Evolutionary conservation across 176 grass and related monocot species (phyloP).

Genomic region (Lolium multiflorum): DNA sequence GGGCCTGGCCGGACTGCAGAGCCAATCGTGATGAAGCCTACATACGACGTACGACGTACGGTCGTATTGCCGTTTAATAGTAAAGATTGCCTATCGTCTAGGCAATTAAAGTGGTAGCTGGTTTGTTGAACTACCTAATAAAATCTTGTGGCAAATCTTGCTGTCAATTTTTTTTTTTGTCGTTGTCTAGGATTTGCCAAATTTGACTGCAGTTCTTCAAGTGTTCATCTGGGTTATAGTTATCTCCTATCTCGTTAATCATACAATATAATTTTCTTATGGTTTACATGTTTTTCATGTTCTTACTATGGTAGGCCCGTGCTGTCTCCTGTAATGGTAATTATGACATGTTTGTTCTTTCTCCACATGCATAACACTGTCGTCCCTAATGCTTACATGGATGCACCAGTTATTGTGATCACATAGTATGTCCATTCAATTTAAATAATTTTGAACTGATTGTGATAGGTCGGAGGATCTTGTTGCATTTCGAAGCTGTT

Average conservation of each 20-base stretch:
- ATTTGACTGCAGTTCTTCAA: neutral
- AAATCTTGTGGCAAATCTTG: neutral
- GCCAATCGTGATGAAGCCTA: no score
- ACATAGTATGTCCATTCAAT: neutral
- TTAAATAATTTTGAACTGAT: slow-evolving; percentile 18
- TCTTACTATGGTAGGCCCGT: neutral
- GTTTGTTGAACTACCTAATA: no score
- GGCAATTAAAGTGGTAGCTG: no score
- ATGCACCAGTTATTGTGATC: slow-evolving; percentile 12
- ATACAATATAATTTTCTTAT: neutral
- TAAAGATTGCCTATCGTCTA: no score
- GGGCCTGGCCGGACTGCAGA: no score
- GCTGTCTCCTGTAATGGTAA: neutral
- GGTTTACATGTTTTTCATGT: neutral
- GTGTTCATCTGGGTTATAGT: neutral
- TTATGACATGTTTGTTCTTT: slow-evolving; percentile 23
- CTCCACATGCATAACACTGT: neutral
- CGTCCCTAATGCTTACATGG: slow-evolving; percentile 10
- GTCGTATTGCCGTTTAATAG: no score
- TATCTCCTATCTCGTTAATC: slow-evolving; percentile 5
- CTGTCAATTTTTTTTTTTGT: neutral
- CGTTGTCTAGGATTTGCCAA: neutral
- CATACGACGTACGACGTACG: no score
- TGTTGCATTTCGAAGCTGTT: slow-evolving; percentile 96
- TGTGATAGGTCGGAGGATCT: slow-evolving; percentile 82